Evolutionary conservation across 805 yeast species (phyloP), one percentile per base, ranked within the genome.

Genomic region (Candida taoyuanica): DNA sequence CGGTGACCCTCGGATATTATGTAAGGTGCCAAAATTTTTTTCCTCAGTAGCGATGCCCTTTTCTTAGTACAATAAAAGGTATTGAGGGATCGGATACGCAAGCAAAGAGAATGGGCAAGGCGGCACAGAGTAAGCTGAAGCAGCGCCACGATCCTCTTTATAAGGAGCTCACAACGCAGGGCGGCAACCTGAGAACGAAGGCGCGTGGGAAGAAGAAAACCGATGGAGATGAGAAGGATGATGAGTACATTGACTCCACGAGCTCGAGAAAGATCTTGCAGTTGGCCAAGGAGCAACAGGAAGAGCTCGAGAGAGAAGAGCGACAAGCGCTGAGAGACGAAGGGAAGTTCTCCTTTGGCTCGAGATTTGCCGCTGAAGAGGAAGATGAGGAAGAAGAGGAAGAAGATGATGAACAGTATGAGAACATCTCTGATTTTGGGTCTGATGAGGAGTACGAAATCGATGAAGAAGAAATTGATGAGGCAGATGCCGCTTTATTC

Each of bases 241-340:
- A 80, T 33, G 78, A 72, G 31, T 81, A 65, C 50, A 70, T 93
- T 28, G 96, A 91, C 65, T 84, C 97, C 15, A 69, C 77, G 15
- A 67, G 86, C 21, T 85, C 97, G 1, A 72, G 94, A 61, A 86
- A 78, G 63, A 89, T 93, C 60, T 68, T 93, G 49, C 85, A 84
- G 58, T 70, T 93, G 45, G 99, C 98, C 15, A 80, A 75, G 51
- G 91, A 84, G 53, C 99, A 93, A 65, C 96, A 88, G 62, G 88
- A 85, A 31, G 99, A 93, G 57, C 59, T 89, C 16, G 89, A 78
- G 37, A 78, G 69, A 33, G 95, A 85, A 55, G 83, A 78, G 53
- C 43, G 50, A 45, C 46, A 55, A 40, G 36, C 44, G 50, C 40
- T 49, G 48, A 51, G 56, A 58, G 58, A 57, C 44, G 32, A 52